Percentiles rank a stretch among this genome's conserved stretches.
Conservation (phyloP, 345 rosid species). For the Pelargonium nanum region DNA sequence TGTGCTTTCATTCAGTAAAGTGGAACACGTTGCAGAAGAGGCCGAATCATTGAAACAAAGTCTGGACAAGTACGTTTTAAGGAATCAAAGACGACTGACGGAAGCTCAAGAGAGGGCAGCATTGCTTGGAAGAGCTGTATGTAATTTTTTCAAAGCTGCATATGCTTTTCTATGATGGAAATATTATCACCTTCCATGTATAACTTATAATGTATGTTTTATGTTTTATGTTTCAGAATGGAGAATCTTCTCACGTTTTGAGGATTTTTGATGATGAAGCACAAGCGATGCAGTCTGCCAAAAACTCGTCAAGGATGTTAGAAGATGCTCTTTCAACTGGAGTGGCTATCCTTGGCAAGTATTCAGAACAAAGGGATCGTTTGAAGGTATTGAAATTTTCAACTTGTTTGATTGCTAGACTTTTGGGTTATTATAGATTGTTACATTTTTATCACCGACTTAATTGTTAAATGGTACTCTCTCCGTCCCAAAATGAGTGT, state of each 20-base stretch:
- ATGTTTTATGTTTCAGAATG: slow-evolving; percentile 47
- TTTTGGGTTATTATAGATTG: too few species aligned
- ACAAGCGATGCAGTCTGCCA: slow-evolving; percentile 79
- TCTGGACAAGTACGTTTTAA: slow-evolving; percentile 47
- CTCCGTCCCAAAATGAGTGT: too few species aligned
- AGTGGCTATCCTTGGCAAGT: slow-evolving; percentile 68
- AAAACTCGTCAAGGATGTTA: slow-evolving; percentile 69
- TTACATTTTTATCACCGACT: too few species aligned
- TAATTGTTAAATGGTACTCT: too few species aligned
- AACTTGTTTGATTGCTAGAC: too few species aligned
- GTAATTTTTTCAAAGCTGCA: slow-evolving; percentile 12
- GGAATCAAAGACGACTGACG: slow-evolving; percentile 56
- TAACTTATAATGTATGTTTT: neutral
- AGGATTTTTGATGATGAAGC: slow-evolving; percentile 86
- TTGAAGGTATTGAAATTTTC: slow-evolving; percentile 45
- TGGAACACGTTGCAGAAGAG: slow-evolving; percentile 22
- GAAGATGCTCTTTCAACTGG: slow-evolving; percentile 79
- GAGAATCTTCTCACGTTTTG: slow-evolving; percentile 72
- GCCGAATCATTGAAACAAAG: slow-evolving; percentile 71
- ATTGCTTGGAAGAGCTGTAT: slow-evolving; percentile 67
- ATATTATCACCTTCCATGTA: neutral
- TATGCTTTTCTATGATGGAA: neutral
- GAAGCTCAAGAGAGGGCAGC: slow-evolving; percentile 87
- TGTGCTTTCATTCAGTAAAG: too few species aligned
- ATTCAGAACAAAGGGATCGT: slow-evolving; percentile 85